Evolutionary conservation across 257 asterid genomes (phyloP).

Genomic region (Gynochthodes officinalis): DNA sequence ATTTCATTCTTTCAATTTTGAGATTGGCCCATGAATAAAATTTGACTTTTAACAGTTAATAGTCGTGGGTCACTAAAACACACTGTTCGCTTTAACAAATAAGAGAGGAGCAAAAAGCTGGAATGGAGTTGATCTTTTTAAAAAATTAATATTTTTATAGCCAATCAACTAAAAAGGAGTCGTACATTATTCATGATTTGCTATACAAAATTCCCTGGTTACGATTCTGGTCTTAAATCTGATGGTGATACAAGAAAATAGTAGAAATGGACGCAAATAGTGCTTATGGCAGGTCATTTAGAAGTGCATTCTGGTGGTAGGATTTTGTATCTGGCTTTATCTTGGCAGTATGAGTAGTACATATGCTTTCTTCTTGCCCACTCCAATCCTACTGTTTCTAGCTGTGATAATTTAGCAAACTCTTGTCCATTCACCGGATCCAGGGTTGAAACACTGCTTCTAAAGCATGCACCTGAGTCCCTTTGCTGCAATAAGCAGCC

Average conservation of each 20-base stretch:
- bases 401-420: constrained; percentile 51
- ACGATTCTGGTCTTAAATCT: background rate
- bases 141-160: background rate
- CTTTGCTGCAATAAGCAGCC: constrained; percentile 47
- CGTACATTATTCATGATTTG: background rate
- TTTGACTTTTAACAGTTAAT: no score
- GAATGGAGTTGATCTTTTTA: no score
- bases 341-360: constrained; percentile 82
- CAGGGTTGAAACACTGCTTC: constrained; percentile 46
- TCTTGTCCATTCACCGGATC: constrained; percentile 78
- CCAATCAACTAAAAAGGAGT: background rate
- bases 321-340: constrained; percentile 59
- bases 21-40: no score
- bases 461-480: constrained; percentile 31
- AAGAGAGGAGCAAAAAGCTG: no score
- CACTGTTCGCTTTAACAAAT: no score
- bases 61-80: no score
- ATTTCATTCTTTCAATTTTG: no score
- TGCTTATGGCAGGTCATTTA: constrained; percentile 7
- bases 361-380: constrained; percentile 82
- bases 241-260: constrained; percentile 2
- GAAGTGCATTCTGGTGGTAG: constrained; percentile 70
- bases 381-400: constrained; percentile 47
- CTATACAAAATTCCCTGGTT: no score
- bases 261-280: background rate